A percentile compares a stretch with the other conserved stretches of the same genome.
phyloP scores from a whole-genome alignment of 441 rosid genomes.

The Isatis lusitanica region DNA sequence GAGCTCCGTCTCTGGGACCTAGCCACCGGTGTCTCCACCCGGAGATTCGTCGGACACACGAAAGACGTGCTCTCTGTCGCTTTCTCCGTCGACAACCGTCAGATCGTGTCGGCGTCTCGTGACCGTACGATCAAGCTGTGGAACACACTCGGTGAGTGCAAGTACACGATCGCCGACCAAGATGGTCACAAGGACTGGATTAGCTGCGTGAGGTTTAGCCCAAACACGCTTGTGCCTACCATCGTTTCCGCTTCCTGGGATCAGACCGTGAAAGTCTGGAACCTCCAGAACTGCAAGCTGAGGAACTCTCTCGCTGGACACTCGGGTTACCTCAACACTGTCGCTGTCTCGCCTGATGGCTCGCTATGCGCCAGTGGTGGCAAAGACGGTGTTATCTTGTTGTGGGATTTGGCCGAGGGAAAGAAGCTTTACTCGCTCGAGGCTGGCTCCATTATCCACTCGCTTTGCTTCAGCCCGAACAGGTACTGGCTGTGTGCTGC shows the following conservation, averaged over 20 bases:
- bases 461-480: slow-evolving; percentile 93
- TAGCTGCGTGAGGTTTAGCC: slow-evolving; percentile 87
- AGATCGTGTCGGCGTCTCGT: slow-evolving; percentile 95
- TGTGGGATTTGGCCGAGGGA: slow-evolving; percentile 97
- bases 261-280: slow-evolving; percentile 84
- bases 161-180: slow-evolving; percentile 79
- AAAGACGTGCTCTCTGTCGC: slow-evolving; percentile 96
- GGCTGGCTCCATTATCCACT: slow-evolving; percentile 68
- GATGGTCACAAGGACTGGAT: slow-evolving; percentile 83
- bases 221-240: slow-evolving; percentile 64
- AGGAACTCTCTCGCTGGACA: slow-evolving; percentile 72
- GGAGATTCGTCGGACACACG: slow-evolving; percentile 90
- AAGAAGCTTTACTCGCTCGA: slow-evolving; percentile 84
- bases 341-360: slow-evolving; percentile 94
- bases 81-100: slow-evolving; percentile 92
- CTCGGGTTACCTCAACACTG: slow-evolving; percentile 84
- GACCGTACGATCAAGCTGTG: slow-evolving; percentile 85
- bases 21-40: slow-evolving; percentile 60
- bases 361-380: slow-evolving; percentile 97
- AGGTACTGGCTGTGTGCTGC: slow-evolving; percentile 98
- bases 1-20: slow-evolving; percentile 99
- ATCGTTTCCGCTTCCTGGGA: slow-evolving; percentile 86
- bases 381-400: slow-evolving; percentile 81
- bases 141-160: slow-evolving; percentile 93
- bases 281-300: slow-evolving; percentile 85